Evolutionary conservation across 768 basidiomycete species (phyloP).

Genomic region (Tulasnella sp.): DNA sequence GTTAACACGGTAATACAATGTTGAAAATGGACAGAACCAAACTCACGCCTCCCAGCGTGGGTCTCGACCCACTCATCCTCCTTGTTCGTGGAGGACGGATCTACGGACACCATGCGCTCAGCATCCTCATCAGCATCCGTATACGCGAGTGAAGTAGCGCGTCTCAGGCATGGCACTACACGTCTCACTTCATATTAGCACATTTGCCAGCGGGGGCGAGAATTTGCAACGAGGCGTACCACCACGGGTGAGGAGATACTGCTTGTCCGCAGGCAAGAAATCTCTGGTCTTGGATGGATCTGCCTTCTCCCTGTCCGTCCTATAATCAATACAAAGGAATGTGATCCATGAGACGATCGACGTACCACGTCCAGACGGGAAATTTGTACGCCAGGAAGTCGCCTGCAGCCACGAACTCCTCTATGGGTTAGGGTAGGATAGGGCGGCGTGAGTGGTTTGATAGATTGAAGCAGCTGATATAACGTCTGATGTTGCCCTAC

Average conservation of each 20-base stretch:
- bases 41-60: slow-evolving; percentile 66
- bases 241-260: slow-evolving; percentile 91
- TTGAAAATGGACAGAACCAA: neutral
- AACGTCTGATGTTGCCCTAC: slow-evolving; percentile 30
- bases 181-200: neutral
- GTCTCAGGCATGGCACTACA: slow-evolving; percentile 84
- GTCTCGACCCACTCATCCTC: slow-evolving; percentile 98
- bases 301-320: slow-evolving; percentile 74
- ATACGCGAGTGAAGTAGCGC: slow-evolving; percentile 88
- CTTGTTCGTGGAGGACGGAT: slow-evolving; percentile 51
- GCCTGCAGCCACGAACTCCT: slow-evolving; percentile 97
- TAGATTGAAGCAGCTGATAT: neutral
- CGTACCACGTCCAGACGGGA: slow-evolving; percentile 94
- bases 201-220: neutral
- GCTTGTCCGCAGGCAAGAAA: slow-evolving; percentile 92
- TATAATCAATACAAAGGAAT: neutral
- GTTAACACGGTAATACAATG: neutral
- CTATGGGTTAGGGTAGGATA: slow-evolving; percentile 40
- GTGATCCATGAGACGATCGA: neutral
- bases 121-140: slow-evolving; percentile 96
- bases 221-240: slow-evolving; percentile 35
- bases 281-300: slow-evolving; percentile 81
- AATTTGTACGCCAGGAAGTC: slow-evolving; percentile 98
- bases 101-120: slow-evolving; percentile 73
- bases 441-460: neutral